Evolutionary conservation across 306 rosid species (phyloP).

Genomic region (Pachyrhizus erosus): DNA sequence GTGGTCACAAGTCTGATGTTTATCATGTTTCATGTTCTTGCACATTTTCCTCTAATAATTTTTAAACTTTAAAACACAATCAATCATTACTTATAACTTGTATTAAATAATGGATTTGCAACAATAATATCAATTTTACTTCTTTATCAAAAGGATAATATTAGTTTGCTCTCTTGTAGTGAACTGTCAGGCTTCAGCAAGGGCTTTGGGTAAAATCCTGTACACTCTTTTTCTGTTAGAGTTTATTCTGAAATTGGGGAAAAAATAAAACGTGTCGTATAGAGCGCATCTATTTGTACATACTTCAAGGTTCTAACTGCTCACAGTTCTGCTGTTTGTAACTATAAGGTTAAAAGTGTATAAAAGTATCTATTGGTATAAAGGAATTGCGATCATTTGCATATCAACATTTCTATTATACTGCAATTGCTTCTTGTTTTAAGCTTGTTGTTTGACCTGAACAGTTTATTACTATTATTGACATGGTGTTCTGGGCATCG

Average conservation of each 20-base stretch:
- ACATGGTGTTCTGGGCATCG: conserved; percentile 13
- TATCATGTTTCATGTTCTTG: conserved; percentile 5
- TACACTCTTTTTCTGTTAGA: not conserved
- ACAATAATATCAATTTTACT: not conserved
- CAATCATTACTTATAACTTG: not conserved
- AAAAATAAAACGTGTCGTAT: not conserved
- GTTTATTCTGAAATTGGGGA: not conserved
- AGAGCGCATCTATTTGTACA: not conserved
- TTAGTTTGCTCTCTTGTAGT: not conserved
- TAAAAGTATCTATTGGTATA: not conserved
- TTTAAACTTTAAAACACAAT: not conserved
- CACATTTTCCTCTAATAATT: not conserved
- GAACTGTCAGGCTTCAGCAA: not conserved
- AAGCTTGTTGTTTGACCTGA: conserved; percentile 29
- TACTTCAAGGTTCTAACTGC: conserved; percentile 18
- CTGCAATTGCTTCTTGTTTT: conserved; percentile 32
- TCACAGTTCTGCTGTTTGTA: conserved; percentile 12
- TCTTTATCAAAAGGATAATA: not conserved
- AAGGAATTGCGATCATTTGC: conserved; percentile 13
- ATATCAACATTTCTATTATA: not conserved
- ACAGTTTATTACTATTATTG: not conserved
- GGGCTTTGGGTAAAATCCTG: not conserved
- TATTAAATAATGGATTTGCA: not conserved
- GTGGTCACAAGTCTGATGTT: not conserved
- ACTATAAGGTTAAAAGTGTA: not conserved